These are phyloP conservation scores for Sphagnurus paluster DNA, from an alignment of 1,284 basidiomycete genomes.

Conservation along the genomic window DNA sequence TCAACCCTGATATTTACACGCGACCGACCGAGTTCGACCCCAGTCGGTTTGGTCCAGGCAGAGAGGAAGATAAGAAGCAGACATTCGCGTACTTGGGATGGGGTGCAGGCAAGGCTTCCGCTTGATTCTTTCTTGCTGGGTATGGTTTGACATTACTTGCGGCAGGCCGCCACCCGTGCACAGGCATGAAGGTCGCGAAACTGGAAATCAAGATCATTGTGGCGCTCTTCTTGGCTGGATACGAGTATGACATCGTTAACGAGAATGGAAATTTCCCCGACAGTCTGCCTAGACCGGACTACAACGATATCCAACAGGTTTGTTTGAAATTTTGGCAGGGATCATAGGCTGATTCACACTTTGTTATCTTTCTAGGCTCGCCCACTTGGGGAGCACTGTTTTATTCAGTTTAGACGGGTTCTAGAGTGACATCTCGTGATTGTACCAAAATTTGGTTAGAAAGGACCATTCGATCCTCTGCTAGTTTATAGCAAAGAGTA, in stretches of 20 bases:
- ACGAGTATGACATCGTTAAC: conserved; percentile 34
- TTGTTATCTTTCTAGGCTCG: neutral
- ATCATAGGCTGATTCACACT: neutral
- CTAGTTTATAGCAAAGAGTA: no score
- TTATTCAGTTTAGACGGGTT: conserved; percentile 7
- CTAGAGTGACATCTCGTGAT: conserved; percentile 4
- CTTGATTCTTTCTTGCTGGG: neutral
- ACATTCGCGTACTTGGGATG: conserved; percentile 33
- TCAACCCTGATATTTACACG: conserved; percentile 30
- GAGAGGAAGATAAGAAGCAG: conserved; percentile 30
- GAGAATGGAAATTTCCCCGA: conserved; percentile 14
- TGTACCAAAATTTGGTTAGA: no score
- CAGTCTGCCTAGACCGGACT: conserved; percentile 23
- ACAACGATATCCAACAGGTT: conserved; percentile 28
- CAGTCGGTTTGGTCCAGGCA: conserved; percentile 23
- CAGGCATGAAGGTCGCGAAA: conserved; percentile 37
- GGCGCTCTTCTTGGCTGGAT: conserved; percentile 31
- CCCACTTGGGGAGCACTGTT: conserved; percentile 3
- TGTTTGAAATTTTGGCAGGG: neutral
- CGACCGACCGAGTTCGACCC: conserved; percentile 35
- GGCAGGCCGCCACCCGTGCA: conserved; percentile 35
- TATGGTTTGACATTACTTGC: neutral
- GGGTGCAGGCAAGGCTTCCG: conserved; percentile 32
- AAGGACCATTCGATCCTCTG: no score
- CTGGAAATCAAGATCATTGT: conserved; percentile 37